Base-by-base conservation (phyloP, 2,329 filamentous ascomycete genomes). In the Trichoderma endophyticum region DNA sequence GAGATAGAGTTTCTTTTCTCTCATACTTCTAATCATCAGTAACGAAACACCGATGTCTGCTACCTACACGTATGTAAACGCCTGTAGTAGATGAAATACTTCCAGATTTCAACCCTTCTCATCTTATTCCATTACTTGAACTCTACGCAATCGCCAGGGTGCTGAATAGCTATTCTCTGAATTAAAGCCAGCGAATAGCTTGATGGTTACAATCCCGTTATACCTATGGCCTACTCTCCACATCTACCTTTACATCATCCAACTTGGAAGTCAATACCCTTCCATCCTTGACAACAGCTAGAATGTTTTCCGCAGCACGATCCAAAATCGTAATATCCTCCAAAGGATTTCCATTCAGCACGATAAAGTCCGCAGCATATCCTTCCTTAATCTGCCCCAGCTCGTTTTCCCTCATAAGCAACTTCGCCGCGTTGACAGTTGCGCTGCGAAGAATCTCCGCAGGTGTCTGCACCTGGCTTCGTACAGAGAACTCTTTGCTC, bases 251-350 rank as follows among this genome's bases (percentile, higher is more conserved):
- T 3, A 66, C 15, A 28, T 57, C 63, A 26, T 51, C 18, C 48
- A 34, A 57, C 51, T 56, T 66, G 1, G 63, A 66, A 2, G 48
- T 56, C 21, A 66, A n/a, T 1, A 69, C 15, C 21, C 66, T 69
- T 14, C 87, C 87, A 34, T 87, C 87, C 74, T 89, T 88, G 70
- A 89, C 81, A 2, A 88, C 86, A 5, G 81, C 84, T 48, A 88
- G 72, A 5, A 88, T 74, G 72, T 84, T 80, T 74, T 82, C 80
- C 32, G 87, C 84, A 3, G 83, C 83, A 36, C 80, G 63, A 39
- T 66, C 63, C 48, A 66, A 1, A 7, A 66, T 21, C 1, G 63
- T 56, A 9, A 66, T 66, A 3, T 66, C 63, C 3, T 66, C 21
- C 14, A 66, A 2, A n/a, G 63, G 63, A 28, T 66, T 56, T 1